phyloP scores from a whole-genome alignment of 176 grass and related monocot species.

The Tuctoria greenei region DNA sequence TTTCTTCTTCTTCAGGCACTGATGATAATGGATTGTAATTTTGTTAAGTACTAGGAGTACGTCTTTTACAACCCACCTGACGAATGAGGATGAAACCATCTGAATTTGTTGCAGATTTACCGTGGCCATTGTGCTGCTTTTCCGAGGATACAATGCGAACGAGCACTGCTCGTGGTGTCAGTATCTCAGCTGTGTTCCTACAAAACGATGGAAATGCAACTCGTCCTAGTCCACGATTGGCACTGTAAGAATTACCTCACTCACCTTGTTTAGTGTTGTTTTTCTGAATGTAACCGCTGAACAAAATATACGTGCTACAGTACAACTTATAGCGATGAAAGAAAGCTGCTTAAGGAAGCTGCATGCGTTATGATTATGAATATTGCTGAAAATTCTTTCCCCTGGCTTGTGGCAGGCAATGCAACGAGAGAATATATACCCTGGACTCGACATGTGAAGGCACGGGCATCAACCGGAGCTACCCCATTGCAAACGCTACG shows the following conservation, averaged over 20 bases:
- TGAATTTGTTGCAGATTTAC: conserved; percentile 54
- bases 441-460: conserved; percentile 50
- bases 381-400: background rate
- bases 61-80: too few species aligned
- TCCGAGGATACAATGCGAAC: conserved; percentile 73
- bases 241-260: conserved; percentile 10
- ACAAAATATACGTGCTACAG: too few species aligned
- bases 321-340: too few species aligned
- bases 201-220: conserved; percentile 59
- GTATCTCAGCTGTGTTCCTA: conserved; percentile 78
- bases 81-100: background rate
- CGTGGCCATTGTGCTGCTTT: conserved; percentile 54
- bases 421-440: conserved; percentile 34
- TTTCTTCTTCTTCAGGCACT: background rate
- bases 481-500: conserved; percentile 40
- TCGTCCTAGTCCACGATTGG: conserved; percentile 47
- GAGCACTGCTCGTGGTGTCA: conserved; percentile 86
- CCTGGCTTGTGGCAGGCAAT: conserved; percentile 21
- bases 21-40: background rate
- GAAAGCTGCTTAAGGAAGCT: background rate
- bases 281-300: too few species aligned
- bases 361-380: background rate
- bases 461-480: conserved; percentile 37
- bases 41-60: too few species aligned
- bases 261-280: background rate